phyloP scores from a whole-genome alignment of 1,284 basidiomycete genomes.

The Sanguinoderma infundibulare region DNA sequence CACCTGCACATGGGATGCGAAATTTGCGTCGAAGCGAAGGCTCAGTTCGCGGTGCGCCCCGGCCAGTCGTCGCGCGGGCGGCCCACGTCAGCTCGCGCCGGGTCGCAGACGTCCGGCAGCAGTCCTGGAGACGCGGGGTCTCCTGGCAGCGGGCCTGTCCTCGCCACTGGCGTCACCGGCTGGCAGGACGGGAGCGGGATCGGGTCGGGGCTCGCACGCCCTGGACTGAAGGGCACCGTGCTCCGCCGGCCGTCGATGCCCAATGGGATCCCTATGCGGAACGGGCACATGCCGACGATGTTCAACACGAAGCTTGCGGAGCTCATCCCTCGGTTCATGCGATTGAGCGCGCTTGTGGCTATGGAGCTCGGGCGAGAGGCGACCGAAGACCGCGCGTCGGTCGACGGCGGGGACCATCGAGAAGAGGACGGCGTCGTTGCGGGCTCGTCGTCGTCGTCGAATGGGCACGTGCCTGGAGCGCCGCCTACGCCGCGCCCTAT shows the following conservation, averaged over 20 bases:
- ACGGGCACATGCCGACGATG: constrained; percentile 37
- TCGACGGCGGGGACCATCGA: constrained; percentile 40
- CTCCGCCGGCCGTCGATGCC: constrained; percentile 49
- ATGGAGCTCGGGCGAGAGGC: constrained; percentile 71
- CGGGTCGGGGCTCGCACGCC: constrained; percentile 65
- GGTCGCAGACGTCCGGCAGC: constrained; percentile 29
- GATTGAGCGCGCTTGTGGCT: constrained; percentile 74
- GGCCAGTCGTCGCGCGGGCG: constrained; percentile 25
- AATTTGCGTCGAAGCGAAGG: constrained; percentile 69
- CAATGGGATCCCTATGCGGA: constrained; percentile 9
- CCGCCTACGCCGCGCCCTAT: constrained; percentile 20
- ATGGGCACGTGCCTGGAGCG: not conserved
- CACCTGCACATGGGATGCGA: constrained; percentile 74
- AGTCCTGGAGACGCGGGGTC: constrained; percentile 28
- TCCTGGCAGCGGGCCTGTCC: constrained; percentile 18
- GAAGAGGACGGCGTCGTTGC: constrained; percentile 22
- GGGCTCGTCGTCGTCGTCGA: not conserved
- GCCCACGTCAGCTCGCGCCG: constrained; percentile 24
- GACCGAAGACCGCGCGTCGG: constrained; percentile 38
- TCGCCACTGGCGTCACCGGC: constrained; percentile 61
- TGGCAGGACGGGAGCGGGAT: constrained; percentile 75
- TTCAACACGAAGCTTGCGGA: constrained; percentile 70
- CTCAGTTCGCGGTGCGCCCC: constrained; percentile 21
- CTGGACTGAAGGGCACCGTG: constrained; percentile 56
- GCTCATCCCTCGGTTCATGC: constrained; percentile 72